Conservation (phyloP, 257 asterid genomes). For the Nicotiana sylvestris region DNA sequence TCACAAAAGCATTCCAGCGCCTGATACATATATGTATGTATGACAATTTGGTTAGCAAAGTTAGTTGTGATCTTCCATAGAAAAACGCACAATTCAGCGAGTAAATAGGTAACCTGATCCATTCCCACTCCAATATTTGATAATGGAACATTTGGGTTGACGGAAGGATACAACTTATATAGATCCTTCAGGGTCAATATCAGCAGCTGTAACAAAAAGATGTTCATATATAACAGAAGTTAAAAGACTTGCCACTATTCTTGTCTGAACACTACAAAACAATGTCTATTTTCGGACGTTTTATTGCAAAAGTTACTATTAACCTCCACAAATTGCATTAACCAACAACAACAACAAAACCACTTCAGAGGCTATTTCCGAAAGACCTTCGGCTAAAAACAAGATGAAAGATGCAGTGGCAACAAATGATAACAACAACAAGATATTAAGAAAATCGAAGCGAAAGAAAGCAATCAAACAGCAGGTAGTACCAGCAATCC, state of each 20-base stretch:
- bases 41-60: neutral
- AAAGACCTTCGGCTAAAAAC: too few relatives aligned
- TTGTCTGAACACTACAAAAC: neutral
- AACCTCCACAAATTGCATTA: neutral
- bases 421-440: too few relatives aligned
- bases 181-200: conserved; percentile 64
- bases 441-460: too few relatives aligned
- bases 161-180: conserved; percentile 35
- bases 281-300: neutral
- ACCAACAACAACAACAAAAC: too few relatives aligned
- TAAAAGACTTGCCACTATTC: neutral
- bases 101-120: conserved; percentile 45
- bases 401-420: too few relatives aligned
- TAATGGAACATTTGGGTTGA: conserved; percentile 20
- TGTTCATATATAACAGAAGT: neutral
- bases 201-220: conserved; percentile 44
- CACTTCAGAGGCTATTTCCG: too few relatives aligned
- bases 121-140: conserved; percentile 41
- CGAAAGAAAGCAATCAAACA: too few relatives aligned
- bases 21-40: conserved; percentile 27
- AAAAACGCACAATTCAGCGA: neutral
- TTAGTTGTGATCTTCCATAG: neutral
- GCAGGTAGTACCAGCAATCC: too few relatives aligned
- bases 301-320: neutral
- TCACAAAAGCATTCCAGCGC: conserved; percentile 53